These are phyloP conservation scores for Penicillium mononematosum DNA, from an alignment of 495 filamentous ascomycete genomes.

Conservation along the genomic window DNA sequence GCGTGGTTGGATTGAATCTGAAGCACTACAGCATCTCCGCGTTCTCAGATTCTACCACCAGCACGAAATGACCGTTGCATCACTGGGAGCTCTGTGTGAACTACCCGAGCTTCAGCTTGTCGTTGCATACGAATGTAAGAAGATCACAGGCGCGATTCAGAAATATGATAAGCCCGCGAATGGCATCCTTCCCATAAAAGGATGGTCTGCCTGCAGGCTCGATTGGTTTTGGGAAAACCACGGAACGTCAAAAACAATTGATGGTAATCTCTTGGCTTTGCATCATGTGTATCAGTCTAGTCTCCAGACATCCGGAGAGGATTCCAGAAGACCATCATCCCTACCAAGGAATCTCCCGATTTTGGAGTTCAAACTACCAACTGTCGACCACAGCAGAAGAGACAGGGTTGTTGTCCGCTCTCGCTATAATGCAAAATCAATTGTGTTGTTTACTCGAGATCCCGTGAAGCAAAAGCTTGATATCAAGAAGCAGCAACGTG, in stretches of 20 bases:
- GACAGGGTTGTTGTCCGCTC: slow-evolving; percentile 9
- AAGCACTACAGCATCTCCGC: slow-evolving; percentile 36
- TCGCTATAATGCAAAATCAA: slow-evolving; percentile 7
- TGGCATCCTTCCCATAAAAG: background rate
- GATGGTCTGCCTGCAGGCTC: slow-evolving; percentile 12
- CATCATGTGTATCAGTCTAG: slow-evolving; percentile 9
- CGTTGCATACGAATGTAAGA: slow-evolving; percentile 27
- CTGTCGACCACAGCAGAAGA: background rate
- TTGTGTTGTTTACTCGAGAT: slow-evolving; percentile 9
- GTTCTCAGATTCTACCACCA: slow-evolving; percentile 37
- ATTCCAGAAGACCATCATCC: background rate
- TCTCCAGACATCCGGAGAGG: background rate
- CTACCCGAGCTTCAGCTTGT: slow-evolving; percentile 35
- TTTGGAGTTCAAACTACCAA: slow-evolving; percentile 10
- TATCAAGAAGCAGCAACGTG: background rate
- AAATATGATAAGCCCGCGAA: background rate
- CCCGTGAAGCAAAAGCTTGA: slow-evolving; percentile 8
- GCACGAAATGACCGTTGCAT: slow-evolving; percentile 19
- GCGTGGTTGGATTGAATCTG: slow-evolving; percentile 39
- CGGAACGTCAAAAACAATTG: background rate
- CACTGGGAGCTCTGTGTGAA: slow-evolving; percentile 25
- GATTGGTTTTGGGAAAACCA: slow-evolving; percentile 8
- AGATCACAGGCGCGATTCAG: slow-evolving; percentile 3
- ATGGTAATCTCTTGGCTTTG: slow-evolving; percentile 1
- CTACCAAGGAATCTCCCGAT: background rate